Conservation (phyloP, 257 asterid species). For the Lavandula angustifolia region DNA sequence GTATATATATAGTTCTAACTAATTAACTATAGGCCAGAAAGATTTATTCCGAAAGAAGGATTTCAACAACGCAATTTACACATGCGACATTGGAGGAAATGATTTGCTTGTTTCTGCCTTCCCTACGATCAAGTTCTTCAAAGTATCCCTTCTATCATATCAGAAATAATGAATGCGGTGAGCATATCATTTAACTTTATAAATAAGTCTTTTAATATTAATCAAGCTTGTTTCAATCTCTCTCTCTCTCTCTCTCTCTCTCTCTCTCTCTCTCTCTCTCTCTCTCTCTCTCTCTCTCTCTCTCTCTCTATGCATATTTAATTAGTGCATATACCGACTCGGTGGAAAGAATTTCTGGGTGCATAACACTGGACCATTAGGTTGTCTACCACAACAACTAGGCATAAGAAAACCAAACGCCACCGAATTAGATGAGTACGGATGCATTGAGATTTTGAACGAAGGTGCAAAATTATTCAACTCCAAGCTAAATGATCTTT, state of each 20-base stretch:
- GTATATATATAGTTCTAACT: no score
- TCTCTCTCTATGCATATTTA: not conserved
- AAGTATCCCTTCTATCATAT: constrained; percentile 51
- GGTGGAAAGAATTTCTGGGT: constrained; percentile 61
- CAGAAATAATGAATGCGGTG: constrained; percentile 49
- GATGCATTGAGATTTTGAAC: constrained; percentile 43
- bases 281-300: not conserved
- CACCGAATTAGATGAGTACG: constrained; percentile 37
- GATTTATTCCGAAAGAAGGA: constrained; percentile 32
- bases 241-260: not conserved
- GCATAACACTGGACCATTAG: constrained; percentile 57
- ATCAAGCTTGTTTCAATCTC: not conserved
- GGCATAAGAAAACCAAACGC: constrained; percentile 27
- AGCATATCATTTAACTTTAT: not conserved
- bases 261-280: not conserved
- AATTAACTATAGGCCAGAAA: constrained; percentile 29
- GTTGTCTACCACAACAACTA: constrained; percentile 47
- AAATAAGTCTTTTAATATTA: no score
- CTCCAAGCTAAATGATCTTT: constrained; percentile 28
- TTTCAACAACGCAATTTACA: constrained; percentile 43
- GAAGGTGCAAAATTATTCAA: constrained; percentile 46
- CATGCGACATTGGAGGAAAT: constrained; percentile 58
- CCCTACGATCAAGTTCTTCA: constrained; percentile 40
- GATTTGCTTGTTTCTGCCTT: constrained; percentile 35
- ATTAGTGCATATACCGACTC: constrained; percentile 35